Conservation (phyloP, 345 rosid species). For the Nasturtium officinale region DNA sequence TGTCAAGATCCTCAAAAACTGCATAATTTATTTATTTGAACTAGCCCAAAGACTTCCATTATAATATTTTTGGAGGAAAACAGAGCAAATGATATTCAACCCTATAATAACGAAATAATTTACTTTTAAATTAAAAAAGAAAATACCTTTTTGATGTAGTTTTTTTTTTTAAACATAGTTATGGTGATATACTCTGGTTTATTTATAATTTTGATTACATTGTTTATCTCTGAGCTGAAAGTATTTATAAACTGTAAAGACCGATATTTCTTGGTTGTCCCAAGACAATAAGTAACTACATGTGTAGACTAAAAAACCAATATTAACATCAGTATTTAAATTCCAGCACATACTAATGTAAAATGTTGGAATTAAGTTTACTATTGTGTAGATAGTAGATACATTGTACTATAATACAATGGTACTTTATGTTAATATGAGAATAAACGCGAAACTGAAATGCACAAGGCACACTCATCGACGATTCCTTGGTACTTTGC, state of each 20-base stretch:
- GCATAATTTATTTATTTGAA: constrained; percentile 21
- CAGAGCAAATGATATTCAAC: neutral
- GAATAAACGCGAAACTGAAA: constrained; percentile 26
- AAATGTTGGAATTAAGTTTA: neutral
- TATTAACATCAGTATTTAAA: neutral
- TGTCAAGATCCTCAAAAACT: constrained; percentile 31
- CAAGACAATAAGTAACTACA: neutral
- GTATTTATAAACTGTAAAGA: neutral
- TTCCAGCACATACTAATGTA: constrained; percentile 2
- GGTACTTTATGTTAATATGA: neutral
- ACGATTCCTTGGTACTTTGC: constrained; percentile 30
- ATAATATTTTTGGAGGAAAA: neutral
- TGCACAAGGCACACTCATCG: constrained; percentile 40
- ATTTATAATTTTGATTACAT: neutral
- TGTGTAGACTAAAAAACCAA: neutral
- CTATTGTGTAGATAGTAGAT: neutral
- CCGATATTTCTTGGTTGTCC: neutral
- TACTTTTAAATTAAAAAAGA: neutral
- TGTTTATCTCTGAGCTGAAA: neutral
- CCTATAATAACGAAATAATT: neutral
- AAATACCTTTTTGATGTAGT: too few species aligned
- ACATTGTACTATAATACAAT: neutral
- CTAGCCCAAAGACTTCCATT: neutral
- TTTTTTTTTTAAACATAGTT: too few species aligned
- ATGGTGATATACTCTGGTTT: too few species aligned